Percentiles rank a stretch among this genome's conserved stretches.
These are phyloP conservation scores for Dendryphion nanum DNA, from an alignment of 2,329 filamentous ascomycete species.

Conservation along the genomic window DNA sequence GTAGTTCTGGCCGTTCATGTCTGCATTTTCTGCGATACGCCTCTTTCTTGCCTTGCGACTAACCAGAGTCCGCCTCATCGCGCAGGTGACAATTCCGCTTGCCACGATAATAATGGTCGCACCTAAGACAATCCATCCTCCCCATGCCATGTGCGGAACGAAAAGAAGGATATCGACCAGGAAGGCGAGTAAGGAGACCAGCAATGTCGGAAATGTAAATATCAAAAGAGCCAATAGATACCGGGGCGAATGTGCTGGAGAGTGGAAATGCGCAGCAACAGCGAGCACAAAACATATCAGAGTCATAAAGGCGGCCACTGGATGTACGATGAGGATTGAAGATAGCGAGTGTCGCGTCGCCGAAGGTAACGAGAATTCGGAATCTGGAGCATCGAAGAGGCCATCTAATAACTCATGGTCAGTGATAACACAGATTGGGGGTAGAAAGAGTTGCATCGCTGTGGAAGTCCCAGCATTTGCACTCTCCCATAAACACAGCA, in stretches of 20 bases:
- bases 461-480: background rate
- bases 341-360: conserved; percentile 70
- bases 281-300: conserved; percentile 82
- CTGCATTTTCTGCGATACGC: conserved; percentile 87
- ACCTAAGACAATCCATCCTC: conserved; percentile 87
- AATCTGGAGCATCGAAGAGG: conserved; percentile 46
- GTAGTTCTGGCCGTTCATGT: conserved; percentile 95
- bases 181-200: conserved; percentile 83
- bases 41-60: conserved; percentile 90
- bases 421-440: too few species aligned
- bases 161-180: conserved; percentile 92
- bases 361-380: conserved; percentile 64
- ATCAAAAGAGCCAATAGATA: conserved; percentile 86
- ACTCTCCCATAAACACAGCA: too few species aligned
- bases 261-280: conserved; percentile 78
- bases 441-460: background rate
- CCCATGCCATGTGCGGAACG: conserved; percentile 90
- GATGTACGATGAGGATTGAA: conserved; percentile 86
- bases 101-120: conserved; percentile 82
- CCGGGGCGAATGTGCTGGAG: conserved; percentile 82
- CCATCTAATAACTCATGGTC: too few species aligned
- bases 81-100: conserved; percentile 83
- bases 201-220: conserved; percentile 78
- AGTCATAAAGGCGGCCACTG: conserved; percentile 81
- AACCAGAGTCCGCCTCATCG: conserved; percentile 89